Conservation (phyloP, 2,329 filamentous ascomycete species). For the Cadophora gregata region DNA sequence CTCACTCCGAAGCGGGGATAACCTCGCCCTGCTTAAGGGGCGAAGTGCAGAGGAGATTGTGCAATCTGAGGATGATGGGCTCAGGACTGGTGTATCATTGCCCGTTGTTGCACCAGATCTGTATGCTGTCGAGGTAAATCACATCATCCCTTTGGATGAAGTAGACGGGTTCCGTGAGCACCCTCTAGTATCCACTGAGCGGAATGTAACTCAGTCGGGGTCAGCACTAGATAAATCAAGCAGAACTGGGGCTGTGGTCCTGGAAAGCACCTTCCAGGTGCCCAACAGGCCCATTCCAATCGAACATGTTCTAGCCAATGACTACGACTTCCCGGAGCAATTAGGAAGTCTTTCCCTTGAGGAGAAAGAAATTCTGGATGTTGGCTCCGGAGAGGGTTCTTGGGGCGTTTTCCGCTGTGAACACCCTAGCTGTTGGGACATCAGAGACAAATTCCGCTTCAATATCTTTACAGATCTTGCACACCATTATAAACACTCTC, state of each 20-base stretch:
- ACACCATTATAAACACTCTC: constrained; percentile 41
- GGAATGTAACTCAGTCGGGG: not conserved
- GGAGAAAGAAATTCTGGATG: constrained; percentile 13
- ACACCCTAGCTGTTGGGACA: constrained; percentile 24
- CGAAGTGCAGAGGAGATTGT: not conserved
- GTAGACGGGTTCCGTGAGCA: not conserved
- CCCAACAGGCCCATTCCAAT: not conserved
- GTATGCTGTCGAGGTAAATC: not conserved
- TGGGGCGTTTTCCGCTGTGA: constrained; percentile 23
- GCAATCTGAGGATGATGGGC: not conserved
- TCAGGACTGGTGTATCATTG: not conserved
- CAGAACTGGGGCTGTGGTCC: not conserved
- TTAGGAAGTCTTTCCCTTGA: not conserved
- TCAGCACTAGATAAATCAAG: not conserved
- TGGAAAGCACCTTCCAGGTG: not conserved
- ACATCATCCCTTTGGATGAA: not conserved
- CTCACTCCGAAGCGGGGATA: not conserved
- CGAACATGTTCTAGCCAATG: not conserved
- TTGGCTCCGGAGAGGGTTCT: not conserved
- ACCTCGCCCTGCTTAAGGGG: not conserved
- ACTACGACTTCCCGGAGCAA: constrained; percentile 15
- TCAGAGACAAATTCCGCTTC: constrained; percentile 25
- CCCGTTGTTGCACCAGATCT: not conserved
- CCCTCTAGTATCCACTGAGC: not conserved
- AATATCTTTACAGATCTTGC: constrained; percentile 41